Evolutionary conservation across 2,329 filamentous ascomycete species (phyloP).

Genomic region (Xylariaceae sp.): DNA sequence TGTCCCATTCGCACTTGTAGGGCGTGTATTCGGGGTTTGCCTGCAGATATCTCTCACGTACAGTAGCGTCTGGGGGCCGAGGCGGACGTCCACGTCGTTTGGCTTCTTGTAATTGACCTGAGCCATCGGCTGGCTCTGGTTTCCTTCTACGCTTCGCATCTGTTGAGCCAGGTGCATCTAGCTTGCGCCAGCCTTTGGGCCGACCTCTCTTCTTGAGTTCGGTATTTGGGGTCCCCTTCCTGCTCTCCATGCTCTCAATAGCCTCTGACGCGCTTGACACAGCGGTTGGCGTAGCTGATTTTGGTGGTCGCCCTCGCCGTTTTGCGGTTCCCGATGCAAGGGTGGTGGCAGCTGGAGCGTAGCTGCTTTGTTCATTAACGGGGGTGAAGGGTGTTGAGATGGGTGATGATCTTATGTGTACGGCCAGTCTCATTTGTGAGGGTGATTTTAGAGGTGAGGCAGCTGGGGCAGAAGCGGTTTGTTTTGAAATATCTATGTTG

Average conservation of each 20-base stretch:
- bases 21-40: conserved; percentile 43
- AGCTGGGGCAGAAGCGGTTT: not conserved
- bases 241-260: conserved; percentile 6
- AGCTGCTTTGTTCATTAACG: conserved; percentile 11
- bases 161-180: conserved; percentile 4
- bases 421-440: conserved; percentile 18
- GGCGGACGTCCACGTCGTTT: conserved; percentile 43
- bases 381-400: conserved; percentile 13
- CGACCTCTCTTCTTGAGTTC: conserved; percentile 39
- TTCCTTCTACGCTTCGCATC: not conserved
- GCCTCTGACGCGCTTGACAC: conserved; percentile 5
- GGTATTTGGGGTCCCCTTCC: conserved; percentile 11
- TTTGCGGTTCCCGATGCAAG: conserved; percentile 5
- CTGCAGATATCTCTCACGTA: conserved; percentile 39
- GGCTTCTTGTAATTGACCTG: conserved; percentile 15
- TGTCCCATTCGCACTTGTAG: conserved; percentile 59
- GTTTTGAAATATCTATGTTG: conserved; percentile 2
- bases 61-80: conserved; percentile 35
- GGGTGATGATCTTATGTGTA: conserved; percentile 25
- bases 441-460: conserved; percentile 8
- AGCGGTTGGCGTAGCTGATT: conserved; percentile 4
- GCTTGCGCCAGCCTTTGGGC: conserved; percentile 43
- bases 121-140: not conserved
- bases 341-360: conserved; percentile 2
- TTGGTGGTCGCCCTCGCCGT: conserved; percentile 5